These are phyloP conservation scores for Alternaria brassicae DNA, from an alignment of 2,329 filamentous ascomycete genomes.

Conservation along the genomic window DNA sequence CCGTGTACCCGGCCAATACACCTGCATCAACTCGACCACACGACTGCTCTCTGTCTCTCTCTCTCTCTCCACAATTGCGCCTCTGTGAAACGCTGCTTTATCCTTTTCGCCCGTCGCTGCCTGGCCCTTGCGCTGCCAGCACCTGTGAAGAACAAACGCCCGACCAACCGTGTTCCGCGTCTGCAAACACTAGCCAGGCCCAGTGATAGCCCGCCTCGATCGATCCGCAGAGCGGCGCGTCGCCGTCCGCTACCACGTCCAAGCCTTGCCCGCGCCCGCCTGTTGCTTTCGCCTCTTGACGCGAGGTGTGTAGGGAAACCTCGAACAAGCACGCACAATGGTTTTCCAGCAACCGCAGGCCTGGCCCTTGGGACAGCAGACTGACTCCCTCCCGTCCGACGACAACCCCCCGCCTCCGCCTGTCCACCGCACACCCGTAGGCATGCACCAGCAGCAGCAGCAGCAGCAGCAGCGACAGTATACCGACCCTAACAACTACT, in stretches of 20 bases:
- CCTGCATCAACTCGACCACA: conserved; percentile 6
- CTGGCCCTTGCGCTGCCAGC: neutral
- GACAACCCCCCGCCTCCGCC: conserved; percentile 47
- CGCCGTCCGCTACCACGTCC: conserved; percentile 6
- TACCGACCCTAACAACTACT: conserved; percentile 42
- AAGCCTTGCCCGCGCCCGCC: conserved; percentile 9
- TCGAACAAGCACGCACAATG: conserved; percentile 19
- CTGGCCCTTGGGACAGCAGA: conserved; percentile 33
- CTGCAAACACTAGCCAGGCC: conserved; percentile 5
- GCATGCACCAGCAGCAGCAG: conserved; percentile 37
- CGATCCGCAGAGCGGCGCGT: conserved; percentile 24
- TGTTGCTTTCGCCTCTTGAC: conserved; percentile 12
- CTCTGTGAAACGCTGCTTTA: conserved; percentile 5
- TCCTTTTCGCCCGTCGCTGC: neutral
- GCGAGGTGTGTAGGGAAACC: conserved; percentile 12
- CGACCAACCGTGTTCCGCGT: conserved; percentile 4
- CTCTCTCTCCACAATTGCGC: neutral
- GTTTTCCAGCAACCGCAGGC: conserved; percentile 31
- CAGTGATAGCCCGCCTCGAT: conserved; percentile 13
- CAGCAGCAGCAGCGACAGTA: conserved; percentile 40
- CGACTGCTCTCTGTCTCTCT: too few species aligned
- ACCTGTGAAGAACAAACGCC: conserved; percentile 6
- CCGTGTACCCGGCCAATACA: conserved; percentile 16
- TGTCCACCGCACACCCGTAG: conserved; percentile 39
- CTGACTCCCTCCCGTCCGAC: conserved; percentile 24